phyloP scores from a whole-genome alignment of 106 monocot genomes.

The Platanthera zijinensis region DNA sequence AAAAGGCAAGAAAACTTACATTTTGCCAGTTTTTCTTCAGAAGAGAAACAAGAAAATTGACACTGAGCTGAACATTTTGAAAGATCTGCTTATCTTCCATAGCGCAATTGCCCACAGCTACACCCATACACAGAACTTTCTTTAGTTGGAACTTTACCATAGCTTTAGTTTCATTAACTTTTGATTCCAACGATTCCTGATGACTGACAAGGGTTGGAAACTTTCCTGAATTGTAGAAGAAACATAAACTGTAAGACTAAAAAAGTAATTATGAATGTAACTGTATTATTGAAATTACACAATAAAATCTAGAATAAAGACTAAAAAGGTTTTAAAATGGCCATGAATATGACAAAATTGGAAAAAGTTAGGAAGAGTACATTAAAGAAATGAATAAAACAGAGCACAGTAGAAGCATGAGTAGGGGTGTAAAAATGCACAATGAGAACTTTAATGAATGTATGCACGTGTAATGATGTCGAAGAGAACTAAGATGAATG shows the following conservation, averaged over 20 bases:
- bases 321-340: background rate
- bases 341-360: background rate
- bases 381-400: background rate
- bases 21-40: conserved; percentile 93
- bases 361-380: background rate
- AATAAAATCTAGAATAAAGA: background rate
- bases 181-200: conserved; percentile 61
- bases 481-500: too few species aligned
- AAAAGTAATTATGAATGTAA: background rate
- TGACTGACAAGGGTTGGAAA: conserved; percentile 57
- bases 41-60: conserved; percentile 81
- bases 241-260: background rate
- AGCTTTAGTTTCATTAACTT: conserved; percentile 80
- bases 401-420: background rate
- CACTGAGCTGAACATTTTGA: conserved; percentile 71
- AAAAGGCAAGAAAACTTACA: conserved; percentile 19
- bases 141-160: conserved; percentile 80
- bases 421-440: too few species aligned
- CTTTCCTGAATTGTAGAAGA: conserved; percentile 31
- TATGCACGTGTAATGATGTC: too few species aligned
- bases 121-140: conserved; percentile 88
- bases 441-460: too few species aligned
- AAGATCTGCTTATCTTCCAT: conserved; percentile 89
- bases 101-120: conserved; percentile 68
- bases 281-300: background rate